Percentiles rank a stretch among this genome's conserved stretches.
phyloP scores from a whole-genome alignment of 305 asterid species.

The Fraxinus platypoda region DNA sequence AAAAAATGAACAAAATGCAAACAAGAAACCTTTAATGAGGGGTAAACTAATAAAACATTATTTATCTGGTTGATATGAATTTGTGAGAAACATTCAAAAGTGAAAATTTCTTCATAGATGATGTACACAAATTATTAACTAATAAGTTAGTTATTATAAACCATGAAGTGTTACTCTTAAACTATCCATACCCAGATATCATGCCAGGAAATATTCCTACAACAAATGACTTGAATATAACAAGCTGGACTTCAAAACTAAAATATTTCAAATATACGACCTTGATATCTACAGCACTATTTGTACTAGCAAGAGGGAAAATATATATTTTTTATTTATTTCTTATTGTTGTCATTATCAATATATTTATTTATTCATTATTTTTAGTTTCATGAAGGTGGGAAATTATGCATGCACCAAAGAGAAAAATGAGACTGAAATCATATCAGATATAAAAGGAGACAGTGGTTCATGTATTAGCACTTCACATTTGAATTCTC shows the following conservation, averaged over 20 bases:
- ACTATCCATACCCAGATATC: not conserved
- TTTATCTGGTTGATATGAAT: not conserved
- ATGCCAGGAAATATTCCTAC: slow-evolving; percentile 2
- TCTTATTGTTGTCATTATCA: not conserved
- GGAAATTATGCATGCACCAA: not conserved
- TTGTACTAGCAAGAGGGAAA: not conserved
- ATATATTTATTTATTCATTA: not conserved
- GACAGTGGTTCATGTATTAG: not conserved
- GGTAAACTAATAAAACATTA: not conserved
- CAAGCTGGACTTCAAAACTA: not conserved
- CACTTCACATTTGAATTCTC: not conserved
- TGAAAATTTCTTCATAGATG: not conserved
- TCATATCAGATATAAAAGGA: not conserved
- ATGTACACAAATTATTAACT: not conserved
- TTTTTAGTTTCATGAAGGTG: not conserved
- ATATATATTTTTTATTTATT: not conserved
- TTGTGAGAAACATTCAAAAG: not conserved
- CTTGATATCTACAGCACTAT: not conserved
- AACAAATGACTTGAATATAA: slow-evolving; percentile 1
- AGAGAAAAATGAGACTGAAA: not conserved
- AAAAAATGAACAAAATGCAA: not conserved
- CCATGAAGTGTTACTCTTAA: not conserved
- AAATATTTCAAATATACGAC: not conserved
- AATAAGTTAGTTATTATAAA: not conserved
- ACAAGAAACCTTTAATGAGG: not conserved